Evolutionary conservation across 1,284 basidiomycete genomes (phyloP).

Genomic region (Tilletia setariae): DNA sequence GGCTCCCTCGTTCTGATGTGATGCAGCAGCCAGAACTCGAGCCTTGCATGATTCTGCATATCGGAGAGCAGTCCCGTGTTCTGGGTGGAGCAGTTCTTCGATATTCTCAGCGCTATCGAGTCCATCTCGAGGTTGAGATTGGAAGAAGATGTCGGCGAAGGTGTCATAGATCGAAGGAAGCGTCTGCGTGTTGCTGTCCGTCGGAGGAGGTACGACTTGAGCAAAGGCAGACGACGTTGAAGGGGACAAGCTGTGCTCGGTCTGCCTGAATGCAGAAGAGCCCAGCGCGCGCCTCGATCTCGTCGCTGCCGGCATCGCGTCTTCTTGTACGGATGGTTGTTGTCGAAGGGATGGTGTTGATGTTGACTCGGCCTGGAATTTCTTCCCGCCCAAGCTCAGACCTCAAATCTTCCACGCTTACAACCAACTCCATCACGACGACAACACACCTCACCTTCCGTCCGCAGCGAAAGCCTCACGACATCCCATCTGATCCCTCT

Average conservation of each 20-base stretch:
- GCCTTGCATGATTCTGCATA: conserved; percentile 42
- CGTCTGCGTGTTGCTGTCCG: background rate
- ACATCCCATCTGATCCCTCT: background rate
- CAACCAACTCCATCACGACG: too few species aligned
- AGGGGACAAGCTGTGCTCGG: too few species aligned
- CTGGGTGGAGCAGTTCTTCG: conserved; percentile 25
- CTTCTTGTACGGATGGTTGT: background rate
- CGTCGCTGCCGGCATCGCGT: conserved; percentile 3
- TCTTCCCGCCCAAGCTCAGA: too few species aligned
- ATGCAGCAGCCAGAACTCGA: conserved; percentile 7
- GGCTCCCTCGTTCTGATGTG: conserved; percentile 29
- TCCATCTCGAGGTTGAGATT: background rate
- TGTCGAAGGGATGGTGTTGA: background rate
- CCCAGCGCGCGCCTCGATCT: background rate
- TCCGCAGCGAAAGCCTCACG: background rate
- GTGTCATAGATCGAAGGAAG: conserved; percentile 3
- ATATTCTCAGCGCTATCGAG: background rate
- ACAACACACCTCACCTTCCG: background rate
- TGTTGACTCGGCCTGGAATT: too few species aligned
- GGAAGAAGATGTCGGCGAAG: conserved; percentile 5
- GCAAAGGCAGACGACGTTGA: background rate
- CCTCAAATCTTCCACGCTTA: too few species aligned
- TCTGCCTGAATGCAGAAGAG: too few species aligned
- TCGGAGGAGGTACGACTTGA: background rate
- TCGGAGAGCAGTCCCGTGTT: conserved; percentile 36